These are phyloP conservation scores for Cinchona pubescens DNA, from an alignment of 257 asterid species.

Conservation along the genomic window DNA sequence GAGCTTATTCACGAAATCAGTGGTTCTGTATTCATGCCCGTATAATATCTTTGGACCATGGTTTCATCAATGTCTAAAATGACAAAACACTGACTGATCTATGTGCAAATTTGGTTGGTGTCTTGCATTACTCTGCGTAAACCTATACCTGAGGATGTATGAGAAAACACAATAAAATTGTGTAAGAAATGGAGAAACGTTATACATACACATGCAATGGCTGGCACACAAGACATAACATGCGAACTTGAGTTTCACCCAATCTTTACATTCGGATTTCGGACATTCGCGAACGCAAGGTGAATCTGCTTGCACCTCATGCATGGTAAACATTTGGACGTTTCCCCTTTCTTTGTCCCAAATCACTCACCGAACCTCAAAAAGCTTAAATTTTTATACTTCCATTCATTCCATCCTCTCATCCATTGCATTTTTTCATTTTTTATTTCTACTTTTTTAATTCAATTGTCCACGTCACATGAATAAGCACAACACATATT, in stretches of 20 bases:
- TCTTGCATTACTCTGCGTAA: background rate
- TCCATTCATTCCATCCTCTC: no score
- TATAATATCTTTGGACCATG: background rate
- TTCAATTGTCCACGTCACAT: no score
- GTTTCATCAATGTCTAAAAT: background rate
- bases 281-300: slow-evolving; percentile 11
- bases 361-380: no score
- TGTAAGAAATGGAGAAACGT: background rate
- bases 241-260: background rate
- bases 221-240: slow-evolving; percentile 5
- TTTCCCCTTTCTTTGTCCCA: no score
- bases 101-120: background rate
- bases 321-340: no score
- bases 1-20: background rate
- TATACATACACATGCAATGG: slow-evolving; percentile 9
- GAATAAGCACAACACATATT: no score
- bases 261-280: background rate
- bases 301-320: slow-evolving; percentile 15
- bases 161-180: background rate
- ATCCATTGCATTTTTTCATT: no score
- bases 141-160: background rate
- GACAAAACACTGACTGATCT: background rate
- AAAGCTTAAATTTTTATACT: no score
- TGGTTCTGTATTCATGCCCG: background rate
- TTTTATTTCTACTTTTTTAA: no score